phyloP scores from a whole-genome alignment of 208 protist genomes.

The Polymyxa betae region DNA sequence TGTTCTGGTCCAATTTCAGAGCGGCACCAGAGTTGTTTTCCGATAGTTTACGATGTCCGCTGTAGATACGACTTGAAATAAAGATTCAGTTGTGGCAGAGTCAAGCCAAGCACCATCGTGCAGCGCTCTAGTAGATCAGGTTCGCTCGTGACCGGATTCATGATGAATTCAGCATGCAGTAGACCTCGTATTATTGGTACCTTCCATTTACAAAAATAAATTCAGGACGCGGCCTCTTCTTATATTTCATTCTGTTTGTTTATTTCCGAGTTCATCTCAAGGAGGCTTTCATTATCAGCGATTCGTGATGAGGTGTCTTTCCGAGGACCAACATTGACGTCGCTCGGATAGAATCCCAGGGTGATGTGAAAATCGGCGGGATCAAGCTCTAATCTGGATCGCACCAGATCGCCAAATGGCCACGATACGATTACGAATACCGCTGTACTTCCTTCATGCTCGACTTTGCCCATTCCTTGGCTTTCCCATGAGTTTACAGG shows the following conservation, averaged over 20 bases:
- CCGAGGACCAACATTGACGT: neutral
- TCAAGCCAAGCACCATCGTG: neutral
- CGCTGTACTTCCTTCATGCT: neutral
- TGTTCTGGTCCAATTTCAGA: neutral
- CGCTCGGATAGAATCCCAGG: neutral
- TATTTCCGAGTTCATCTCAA: too few relatives aligned
- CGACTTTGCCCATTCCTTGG: neutral
- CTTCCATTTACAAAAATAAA: too few relatives aligned
- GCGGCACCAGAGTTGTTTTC: neutral
- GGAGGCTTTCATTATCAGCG: too few relatives aligned
- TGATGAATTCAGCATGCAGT: neutral
- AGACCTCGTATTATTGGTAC: too few relatives aligned
- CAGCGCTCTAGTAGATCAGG: conserved; percentile 28
- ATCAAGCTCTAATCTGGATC: neutral
- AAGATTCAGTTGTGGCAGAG: neutral
- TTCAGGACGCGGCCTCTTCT: too few relatives aligned
- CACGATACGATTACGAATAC: neutral
- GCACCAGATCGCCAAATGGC: neutral
- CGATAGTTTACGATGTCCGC: neutral
- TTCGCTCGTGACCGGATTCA: conserved; percentile 27
- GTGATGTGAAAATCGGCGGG: neutral
- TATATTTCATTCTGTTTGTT: too few relatives aligned
- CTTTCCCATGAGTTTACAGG: neutral
- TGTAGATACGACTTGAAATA: neutral
- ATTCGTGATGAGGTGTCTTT: neutral